phyloP scores from a whole-genome alignment of 306 rosid species.

The Abrus pulchellus region DNA sequence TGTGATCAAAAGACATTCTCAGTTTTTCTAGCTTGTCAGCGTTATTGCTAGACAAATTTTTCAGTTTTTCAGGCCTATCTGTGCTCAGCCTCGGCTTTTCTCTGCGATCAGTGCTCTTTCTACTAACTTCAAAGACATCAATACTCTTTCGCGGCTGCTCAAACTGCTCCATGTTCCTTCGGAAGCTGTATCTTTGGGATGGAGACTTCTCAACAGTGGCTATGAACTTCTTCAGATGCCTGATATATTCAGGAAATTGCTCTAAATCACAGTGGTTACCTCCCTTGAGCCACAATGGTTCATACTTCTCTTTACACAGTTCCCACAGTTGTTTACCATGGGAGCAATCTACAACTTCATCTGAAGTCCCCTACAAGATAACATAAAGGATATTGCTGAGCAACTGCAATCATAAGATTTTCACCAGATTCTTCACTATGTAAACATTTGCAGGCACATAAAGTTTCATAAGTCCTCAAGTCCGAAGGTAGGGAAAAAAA shows the following conservation, averaged over 20 bases:
- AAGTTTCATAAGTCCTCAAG: background rate
- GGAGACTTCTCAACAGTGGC: constrained; percentile 83
- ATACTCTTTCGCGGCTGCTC: constrained; percentile 87
- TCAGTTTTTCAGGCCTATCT: constrained; percentile 76
- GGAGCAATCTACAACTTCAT: constrained; percentile 88
- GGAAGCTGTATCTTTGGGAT: constrained; percentile 68
- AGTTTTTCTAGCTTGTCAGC: constrained; percentile 57
- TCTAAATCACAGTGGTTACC: constrained; percentile 89
- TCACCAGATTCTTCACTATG: background rate
- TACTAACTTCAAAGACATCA: constrained; percentile 68
- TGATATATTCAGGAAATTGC: constrained; percentile 79
- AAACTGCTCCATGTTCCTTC: constrained; percentile 80
- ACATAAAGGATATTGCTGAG: constrained; percentile 23
- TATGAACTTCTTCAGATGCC: constrained; percentile 83
- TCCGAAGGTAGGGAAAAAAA: background rate
- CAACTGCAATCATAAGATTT: background rate
- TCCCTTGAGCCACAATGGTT: constrained; percentile 86
- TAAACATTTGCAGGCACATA: background rate
- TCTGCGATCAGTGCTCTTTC: constrained; percentile 84
- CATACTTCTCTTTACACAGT: constrained; percentile 83
- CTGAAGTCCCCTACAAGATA: constrained; percentile 75
- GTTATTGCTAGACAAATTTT: constrained; percentile 57
- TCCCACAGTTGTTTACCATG: constrained; percentile 94
- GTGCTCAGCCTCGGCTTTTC: constrained; percentile 84
- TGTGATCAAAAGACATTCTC: constrained; percentile 70